phyloP scores from a whole-genome alignment of 2,329 filamentous ascomycete species.

The Aspergillus alliaceus region DNA sequence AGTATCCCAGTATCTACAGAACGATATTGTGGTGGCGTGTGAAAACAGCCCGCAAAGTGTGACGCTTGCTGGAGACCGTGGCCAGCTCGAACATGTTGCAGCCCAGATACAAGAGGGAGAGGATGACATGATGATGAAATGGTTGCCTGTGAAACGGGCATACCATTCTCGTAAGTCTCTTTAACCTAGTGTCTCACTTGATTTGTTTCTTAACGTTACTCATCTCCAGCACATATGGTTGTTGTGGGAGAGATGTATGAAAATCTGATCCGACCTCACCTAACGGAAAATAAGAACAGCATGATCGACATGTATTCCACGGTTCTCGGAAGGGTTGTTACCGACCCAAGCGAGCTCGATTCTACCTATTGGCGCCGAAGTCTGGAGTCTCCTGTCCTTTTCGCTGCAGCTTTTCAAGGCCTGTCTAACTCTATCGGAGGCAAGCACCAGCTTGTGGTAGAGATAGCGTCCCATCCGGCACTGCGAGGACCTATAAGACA shows the following conservation, averaged over 20 bases:
- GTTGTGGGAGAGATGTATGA: background rate
- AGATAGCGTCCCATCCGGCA: conserved; percentile 8
- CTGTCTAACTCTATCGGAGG: background rate
- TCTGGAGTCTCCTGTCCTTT: conserved; percentile 4
- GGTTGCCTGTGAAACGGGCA: background rate
- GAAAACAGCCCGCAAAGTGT: conserved; percentile 39
- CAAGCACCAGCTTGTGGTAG: background rate
- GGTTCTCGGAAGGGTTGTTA: background rate
- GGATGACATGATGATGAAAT: background rate
- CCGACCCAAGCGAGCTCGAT: background rate
- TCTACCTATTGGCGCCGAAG: conserved; percentile 3
- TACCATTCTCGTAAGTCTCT: conserved; percentile 3
- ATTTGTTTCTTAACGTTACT: background rate
- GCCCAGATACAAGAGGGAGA: background rate
- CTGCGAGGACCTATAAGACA: conserved; percentile 3
- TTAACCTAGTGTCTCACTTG: background rate
- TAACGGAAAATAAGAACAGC: background rate
- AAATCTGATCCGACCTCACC: background rate
- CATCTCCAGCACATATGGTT: background rate
- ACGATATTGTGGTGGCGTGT: conserved; percentile 31
- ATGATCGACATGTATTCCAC: background rate
- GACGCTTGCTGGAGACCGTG: conserved; percentile 13
- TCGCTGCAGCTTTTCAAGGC: background rate
- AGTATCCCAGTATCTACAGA: conserved; percentile 4
- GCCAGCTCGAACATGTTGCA: background rate